Conservation (phyloP, 2,329 filamentous ascomycete genomes). For the Cladosporium sp. region DNA sequence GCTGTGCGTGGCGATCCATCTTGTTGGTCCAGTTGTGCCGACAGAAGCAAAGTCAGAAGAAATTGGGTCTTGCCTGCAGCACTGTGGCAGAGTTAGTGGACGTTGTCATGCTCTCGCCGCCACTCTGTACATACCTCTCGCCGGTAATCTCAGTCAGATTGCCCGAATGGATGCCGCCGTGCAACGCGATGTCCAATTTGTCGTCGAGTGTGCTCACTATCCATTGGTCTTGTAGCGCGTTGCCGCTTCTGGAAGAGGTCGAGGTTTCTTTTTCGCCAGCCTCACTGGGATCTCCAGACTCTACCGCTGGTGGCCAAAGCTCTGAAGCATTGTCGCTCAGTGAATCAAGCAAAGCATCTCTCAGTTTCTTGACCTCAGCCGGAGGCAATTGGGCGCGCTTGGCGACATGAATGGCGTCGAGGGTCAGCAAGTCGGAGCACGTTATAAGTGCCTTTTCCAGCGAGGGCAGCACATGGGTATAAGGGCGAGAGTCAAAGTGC, state of each 20-base stretch:
- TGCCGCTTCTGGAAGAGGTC: conserved; percentile 35
- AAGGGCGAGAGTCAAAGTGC: conserved; percentile 70
- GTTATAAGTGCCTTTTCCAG: conserved; percentile 78
- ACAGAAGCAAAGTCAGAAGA: conserved; percentile 79
- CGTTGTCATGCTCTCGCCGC: conserved; percentile 17
- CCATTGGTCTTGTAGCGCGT: conserved; percentile 50
- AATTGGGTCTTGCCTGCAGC: conserved; percentile 95
- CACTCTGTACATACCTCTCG: conserved; percentile 66
- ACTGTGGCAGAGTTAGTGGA: conserved; percentile 43
- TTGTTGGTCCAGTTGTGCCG: conserved; percentile 66
- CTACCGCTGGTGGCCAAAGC: background rate
- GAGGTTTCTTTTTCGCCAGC: background rate
- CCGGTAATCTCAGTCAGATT: conserved; percentile 88
- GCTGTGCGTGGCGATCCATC: conserved; percentile 65
- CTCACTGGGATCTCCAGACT: background rate
- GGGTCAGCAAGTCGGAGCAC: conserved; percentile 80
- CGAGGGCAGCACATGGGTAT: conserved; percentile 73
- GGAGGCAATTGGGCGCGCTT: conserved; percentile 82
- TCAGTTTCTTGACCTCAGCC: conserved; percentile 75
- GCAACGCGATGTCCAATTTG: conserved; percentile 68
- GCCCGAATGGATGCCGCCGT: conserved; percentile 78
- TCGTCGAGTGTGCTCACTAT: conserved; percentile 80
- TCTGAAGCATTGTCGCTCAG: conserved; percentile 51
- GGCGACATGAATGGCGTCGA: conserved; percentile 79
- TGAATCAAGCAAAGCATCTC: conserved; percentile 67